Percentiles rank a stretch among this genome's conserved stretches.
These are phyloP conservation scores for Eutypella sp. DNA, from an alignment of 2,329 filamentous ascomycete species.

Conservation along the genomic window DNA sequence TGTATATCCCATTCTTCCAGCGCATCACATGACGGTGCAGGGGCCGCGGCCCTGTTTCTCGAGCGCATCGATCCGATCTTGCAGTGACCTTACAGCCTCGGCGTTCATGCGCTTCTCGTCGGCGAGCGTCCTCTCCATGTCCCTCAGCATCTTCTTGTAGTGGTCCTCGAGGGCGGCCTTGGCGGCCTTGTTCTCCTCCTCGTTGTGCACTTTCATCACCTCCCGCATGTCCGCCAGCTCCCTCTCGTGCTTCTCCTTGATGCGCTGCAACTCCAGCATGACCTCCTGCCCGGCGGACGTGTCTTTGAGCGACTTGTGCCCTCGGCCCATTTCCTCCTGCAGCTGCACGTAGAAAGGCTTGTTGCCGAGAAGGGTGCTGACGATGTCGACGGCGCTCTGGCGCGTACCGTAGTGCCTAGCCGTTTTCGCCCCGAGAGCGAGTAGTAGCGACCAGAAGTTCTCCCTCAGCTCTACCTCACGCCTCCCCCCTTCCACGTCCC, in stretches of 20 bases:
- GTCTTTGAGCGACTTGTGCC: conserved; percentile 47
- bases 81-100: conserved; percentile 17
- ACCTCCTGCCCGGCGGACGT: conserved; percentile 45
- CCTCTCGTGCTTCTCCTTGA: conserved; percentile 53
- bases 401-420: conserved; percentile 18
- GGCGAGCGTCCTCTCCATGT: conserved; percentile 19
- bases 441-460: conserved; percentile 33
- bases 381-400: conserved; percentile 16
- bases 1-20: no score
- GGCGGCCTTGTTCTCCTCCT: conserved; percentile 19
- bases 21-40: conserved; percentile 26
- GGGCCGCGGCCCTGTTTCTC: conserved; percentile 12
- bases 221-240: conserved; percentile 55
- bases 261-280: conserved; percentile 50
- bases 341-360: conserved; percentile 63
- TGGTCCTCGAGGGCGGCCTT: conserved; percentile 21
- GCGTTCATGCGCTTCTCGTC: conserved; percentile 25
- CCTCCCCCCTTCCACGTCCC: conserved; percentile 11
- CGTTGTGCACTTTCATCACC: conserved; percentile 17
- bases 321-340: conserved; percentile 60
- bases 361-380: conserved; percentile 42
- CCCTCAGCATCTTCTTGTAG: conserved; percentile 18
- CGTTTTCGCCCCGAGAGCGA: conserved; percentile 26
- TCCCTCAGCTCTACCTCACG: conserved; percentile 27
- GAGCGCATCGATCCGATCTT: conserved; percentile 17